These are phyloP conservation scores for Leishmania braziliensis DNA, from an alignment of 208 protist species.

Conservation along the genomic window DNA sequence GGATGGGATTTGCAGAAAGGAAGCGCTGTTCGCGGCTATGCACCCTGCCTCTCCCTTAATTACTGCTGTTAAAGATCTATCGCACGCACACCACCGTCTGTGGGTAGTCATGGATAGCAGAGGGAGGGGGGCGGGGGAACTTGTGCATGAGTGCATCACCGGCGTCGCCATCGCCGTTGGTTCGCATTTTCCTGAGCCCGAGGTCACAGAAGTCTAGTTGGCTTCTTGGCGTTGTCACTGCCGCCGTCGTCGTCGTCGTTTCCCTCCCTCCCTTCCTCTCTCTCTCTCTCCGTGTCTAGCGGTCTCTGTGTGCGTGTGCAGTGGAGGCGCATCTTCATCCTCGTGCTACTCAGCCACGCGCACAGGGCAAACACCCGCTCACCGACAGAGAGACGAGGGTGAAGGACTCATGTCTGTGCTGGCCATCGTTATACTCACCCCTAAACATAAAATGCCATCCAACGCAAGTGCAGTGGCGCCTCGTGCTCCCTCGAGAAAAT, in stretches of 20 bases:
- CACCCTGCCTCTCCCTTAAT: not conserved
- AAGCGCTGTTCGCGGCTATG: not conserved
- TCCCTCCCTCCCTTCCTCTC: not conserved
- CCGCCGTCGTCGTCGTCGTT: not conserved
- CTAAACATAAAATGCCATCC: not conserved
- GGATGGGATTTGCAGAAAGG: not conserved
- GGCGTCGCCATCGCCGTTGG: not conserved
- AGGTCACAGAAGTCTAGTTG: not conserved
- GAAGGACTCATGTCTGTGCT: not conserved
- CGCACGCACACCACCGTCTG: not conserved
- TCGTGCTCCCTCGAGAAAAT: not conserved
- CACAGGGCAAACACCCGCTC: not conserved
- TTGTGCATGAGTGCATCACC: not conserved
- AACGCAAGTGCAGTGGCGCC: not conserved
- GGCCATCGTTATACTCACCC: not conserved
- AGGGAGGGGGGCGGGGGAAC: not conserved
- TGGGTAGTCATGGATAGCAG: not conserved
- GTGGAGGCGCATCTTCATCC: not conserved
- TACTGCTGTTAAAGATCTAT: not conserved
- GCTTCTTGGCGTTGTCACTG: not conserved
- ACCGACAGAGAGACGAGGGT: not conserved
- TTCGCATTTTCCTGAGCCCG: not conserved
- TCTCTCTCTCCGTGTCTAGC: not conserved
- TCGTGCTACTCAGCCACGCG: not conserved
- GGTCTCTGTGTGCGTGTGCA: not conserved